A percentile compares a stretch with the other conserved stretches of the same genome.
These are phyloP conservation scores for Daucus carota DNA, from an alignment of 129 eudicot species.

Conservation along the genomic window DNA sequence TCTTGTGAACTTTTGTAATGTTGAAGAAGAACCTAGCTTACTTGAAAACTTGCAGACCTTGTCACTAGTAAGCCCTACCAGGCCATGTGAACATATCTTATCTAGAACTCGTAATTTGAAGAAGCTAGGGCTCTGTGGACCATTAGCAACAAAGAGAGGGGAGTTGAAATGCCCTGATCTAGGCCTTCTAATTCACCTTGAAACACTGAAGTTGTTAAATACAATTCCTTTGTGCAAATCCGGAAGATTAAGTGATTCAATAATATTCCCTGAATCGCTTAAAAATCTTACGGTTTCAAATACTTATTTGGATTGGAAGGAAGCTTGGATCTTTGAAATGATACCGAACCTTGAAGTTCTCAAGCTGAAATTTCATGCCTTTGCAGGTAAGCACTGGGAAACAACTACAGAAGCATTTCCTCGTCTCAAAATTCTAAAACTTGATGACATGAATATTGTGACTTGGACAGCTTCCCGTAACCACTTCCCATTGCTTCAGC, in stretches of 20 bases:
- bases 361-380: no score
- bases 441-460: not conserved
- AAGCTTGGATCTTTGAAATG: slow-evolving; percentile 3
- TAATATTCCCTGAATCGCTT: slow-evolving; percentile 8
- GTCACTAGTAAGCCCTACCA: slow-evolving; percentile 17
- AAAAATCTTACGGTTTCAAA: not conserved
- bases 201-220: slow-evolving; percentile 21
- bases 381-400: slow-evolving; percentile 25
- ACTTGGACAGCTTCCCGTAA: no score
- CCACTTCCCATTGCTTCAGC: no score
- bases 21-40: not conserved
- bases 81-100: slow-evolving; percentile 8
- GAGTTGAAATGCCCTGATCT: slow-evolving; percentile 13
- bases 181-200: slow-evolving; percentile 13
- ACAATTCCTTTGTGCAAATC: not conserved
- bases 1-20: not conserved
- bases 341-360: not conserved
- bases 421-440: not conserved
- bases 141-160: slow-evolving; percentile 4
- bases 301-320: slow-evolving; percentile 2
- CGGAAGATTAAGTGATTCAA: not conserved
- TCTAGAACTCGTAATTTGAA: slow-evolving; percentile 21
- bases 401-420: not conserved
- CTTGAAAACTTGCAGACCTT: slow-evolving; percentile 19
- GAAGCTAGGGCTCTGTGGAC: slow-evolving; percentile 39